Evolutionary conservation across 139 green algal genomes (phyloP).

Genomic region (Asterochloris erici): DNA sequence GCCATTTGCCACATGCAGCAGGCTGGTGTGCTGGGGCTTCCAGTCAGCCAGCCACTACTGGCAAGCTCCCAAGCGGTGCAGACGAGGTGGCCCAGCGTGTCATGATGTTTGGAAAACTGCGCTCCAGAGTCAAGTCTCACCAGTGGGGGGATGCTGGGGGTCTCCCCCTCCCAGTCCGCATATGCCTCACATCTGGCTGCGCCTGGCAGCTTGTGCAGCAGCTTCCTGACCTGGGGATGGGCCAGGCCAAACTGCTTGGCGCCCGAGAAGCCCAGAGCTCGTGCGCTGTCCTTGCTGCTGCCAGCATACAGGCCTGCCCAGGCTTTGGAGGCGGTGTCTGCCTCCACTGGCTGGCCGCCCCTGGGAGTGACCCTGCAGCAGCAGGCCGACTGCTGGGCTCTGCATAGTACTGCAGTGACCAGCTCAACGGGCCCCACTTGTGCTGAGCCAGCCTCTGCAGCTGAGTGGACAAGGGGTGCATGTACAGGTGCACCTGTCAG

Average conservation of each 20-base stretch:
- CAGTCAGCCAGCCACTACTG: too few relatives aligned
- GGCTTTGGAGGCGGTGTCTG: slow-evolving; percentile 35
- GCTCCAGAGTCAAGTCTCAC: slow-evolving; percentile 3
- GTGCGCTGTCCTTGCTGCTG: slow-evolving; percentile 8
- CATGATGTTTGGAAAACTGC: too few relatives aligned
- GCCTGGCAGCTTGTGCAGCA: slow-evolving; percentile 39
- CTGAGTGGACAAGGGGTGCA: too few relatives aligned
- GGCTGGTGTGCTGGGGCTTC: too few relatives aligned
- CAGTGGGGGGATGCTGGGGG: slow-evolving; percentile 29
- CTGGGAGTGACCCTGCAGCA: slow-evolving; percentile 49
- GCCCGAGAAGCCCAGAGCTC: slow-evolving; percentile 21
- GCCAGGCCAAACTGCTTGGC: slow-evolving; percentile 50
- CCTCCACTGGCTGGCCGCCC: slow-evolving; percentile 31
- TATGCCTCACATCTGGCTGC: slow-evolving; percentile 48
- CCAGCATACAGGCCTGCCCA: slow-evolving; percentile 46
- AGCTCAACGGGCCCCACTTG: neutral
- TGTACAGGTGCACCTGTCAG: too few relatives aligned
- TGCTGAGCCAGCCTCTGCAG: too few relatives aligned
- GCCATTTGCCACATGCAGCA: too few relatives aligned
- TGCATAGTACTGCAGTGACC: neutral
- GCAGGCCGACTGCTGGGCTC: neutral
- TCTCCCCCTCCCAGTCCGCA: slow-evolving; percentile 39
- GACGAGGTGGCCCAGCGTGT: too few relatives aligned
- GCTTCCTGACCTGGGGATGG: slow-evolving; percentile 20
- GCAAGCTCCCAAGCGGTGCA: too few relatives aligned